A percentile compares a stretch with the other conserved stretches of the same genome.
Evolutionary conservation across 495 filamentous ascomycete species (phyloP).

Genomic region (Glarea lozoyensis): DNA sequence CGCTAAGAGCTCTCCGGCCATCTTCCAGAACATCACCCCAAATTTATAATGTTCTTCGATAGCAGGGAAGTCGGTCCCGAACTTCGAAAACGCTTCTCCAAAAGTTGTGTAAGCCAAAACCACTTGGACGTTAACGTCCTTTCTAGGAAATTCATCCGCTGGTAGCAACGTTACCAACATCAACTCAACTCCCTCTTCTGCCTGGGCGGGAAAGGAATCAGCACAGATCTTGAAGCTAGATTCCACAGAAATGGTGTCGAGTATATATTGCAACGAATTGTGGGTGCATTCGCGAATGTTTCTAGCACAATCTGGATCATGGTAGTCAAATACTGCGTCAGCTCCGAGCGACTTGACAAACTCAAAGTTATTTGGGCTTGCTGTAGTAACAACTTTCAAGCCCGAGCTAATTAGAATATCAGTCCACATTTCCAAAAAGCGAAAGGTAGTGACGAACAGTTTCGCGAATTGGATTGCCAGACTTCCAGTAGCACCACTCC

Average conservation of each 20-base stretch:
- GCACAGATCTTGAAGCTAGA: not conserved
- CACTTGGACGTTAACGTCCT: not conserved
- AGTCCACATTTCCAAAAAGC: not conserved
- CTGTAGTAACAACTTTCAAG: not conserved
- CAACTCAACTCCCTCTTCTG: not conserved
- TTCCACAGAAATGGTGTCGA: not conserved
- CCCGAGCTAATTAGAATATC: not conserved
- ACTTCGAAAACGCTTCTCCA: not conserved
- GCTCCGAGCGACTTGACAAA: not conserved
- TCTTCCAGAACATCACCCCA: not conserved
- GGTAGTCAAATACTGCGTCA: not conserved
- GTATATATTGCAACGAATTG: not conserved
- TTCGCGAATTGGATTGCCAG: conserved; percentile 52
- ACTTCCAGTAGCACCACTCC: conserved; percentile 44
- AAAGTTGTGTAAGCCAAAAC: not conserved
- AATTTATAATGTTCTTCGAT: not conserved
- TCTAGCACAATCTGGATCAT: not conserved
- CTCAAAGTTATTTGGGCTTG: not conserved
- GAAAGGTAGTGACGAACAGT: conserved; percentile 13
- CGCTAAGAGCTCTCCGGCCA: not conserved
- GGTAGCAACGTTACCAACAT: not conserved
- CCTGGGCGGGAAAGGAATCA: not conserved
- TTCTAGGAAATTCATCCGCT: not conserved
- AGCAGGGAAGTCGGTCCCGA: not conserved
- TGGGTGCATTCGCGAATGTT: not conserved